Conservation (phyloP, 768 basidiomycete genomes). For the Calocera cornea region DNA sequence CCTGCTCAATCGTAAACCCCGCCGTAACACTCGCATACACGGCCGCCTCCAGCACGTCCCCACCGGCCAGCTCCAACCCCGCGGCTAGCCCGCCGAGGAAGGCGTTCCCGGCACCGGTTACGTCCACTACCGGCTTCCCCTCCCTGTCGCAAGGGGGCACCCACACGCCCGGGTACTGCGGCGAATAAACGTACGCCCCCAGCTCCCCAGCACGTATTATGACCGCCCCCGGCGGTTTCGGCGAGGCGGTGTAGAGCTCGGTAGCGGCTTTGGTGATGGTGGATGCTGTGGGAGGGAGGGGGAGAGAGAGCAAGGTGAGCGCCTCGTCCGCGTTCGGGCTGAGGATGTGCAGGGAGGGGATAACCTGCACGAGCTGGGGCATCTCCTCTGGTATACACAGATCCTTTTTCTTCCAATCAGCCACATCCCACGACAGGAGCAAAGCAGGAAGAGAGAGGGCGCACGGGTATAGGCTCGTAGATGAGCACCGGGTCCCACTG, state of each 20-base stretch:
- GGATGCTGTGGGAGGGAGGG: constrained; percentile 35
- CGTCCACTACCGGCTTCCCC: constrained; percentile 50
- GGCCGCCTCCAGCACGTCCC: constrained; percentile 52
- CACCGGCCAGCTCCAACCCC: constrained; percentile 42
- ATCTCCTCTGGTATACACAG: constrained; percentile 70
- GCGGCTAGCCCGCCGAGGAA: constrained; percentile 78
- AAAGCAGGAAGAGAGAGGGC: constrained; percentile 19
- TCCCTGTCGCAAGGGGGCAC: constrained; percentile 58
- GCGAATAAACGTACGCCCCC: constrained; percentile 53
- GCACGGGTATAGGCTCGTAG: constrained; percentile 78
- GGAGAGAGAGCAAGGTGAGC: constrained; percentile 45
- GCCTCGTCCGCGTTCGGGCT: constrained; percentile 87
- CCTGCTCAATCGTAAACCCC: constrained; percentile 71
- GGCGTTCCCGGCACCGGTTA: constrained; percentile 85
- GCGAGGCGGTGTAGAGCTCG: constrained; percentile 45
- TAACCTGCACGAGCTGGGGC: constrained; percentile 43
- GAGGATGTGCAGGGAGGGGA: constrained; percentile 50
- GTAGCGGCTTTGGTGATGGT: constrained; percentile 54
- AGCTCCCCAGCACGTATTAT: constrained; percentile 62
- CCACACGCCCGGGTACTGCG: constrained; percentile 39
- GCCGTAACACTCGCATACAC: constrained; percentile 71
- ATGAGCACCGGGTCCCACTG: constrained; percentile 55
- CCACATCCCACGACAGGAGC: background rate
- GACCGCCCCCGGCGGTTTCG: constrained; percentile 44
- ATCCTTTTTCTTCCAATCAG: constrained; percentile 32